Evolutionary conservation across 108 stramenopile genomes (phyloP).

Genomic region (Discostella stelligeroides): DNA sequence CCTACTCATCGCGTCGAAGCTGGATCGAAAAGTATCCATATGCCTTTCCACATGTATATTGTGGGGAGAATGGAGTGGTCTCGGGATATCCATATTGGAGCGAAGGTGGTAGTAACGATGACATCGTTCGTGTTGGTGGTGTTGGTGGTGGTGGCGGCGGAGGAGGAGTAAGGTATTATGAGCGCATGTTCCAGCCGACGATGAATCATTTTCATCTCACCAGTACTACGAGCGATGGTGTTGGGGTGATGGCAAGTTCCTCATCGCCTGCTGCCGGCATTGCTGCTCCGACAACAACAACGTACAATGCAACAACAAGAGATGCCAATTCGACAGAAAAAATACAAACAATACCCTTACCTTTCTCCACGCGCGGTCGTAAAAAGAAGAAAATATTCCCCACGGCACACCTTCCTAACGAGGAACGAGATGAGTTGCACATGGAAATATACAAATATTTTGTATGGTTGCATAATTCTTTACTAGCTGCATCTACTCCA

Average conservation of each 20-base stretch:
- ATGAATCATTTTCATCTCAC: too few species aligned
- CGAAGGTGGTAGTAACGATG: too few species aligned
- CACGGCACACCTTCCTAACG: constrained; percentile 13
- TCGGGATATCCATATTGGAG: constrained; percentile 20
- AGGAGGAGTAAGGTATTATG: too few species aligned
- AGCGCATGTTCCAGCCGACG: too few species aligned
- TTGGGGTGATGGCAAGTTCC: too few species aligned
- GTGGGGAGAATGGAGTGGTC: constrained; percentile 4
- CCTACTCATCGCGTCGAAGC: constrained; percentile 11
- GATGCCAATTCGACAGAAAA: too few species aligned
- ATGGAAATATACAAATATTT: constrained; percentile 17
- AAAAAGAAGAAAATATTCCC: constrained; percentile 18
- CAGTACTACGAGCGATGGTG: too few species aligned
- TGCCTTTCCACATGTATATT: constrained; percentile 4
- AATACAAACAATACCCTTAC: too few species aligned
- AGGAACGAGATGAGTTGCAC: constrained; percentile 18
- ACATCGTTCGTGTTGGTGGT: too few species aligned
- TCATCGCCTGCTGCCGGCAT: neutral
- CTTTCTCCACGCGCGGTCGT: neutral
- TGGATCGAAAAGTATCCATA: constrained; percentile 8
- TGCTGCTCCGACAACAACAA: neutral
- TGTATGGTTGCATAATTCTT: constrained; percentile 9
- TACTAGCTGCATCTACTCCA: too few species aligned
- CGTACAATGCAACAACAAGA: too few species aligned
- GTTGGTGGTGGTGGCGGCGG: neutral